Base-by-base conservation (phyloP, 345 rosid genomes). In the Microthlaspi erraticum region DNA sequence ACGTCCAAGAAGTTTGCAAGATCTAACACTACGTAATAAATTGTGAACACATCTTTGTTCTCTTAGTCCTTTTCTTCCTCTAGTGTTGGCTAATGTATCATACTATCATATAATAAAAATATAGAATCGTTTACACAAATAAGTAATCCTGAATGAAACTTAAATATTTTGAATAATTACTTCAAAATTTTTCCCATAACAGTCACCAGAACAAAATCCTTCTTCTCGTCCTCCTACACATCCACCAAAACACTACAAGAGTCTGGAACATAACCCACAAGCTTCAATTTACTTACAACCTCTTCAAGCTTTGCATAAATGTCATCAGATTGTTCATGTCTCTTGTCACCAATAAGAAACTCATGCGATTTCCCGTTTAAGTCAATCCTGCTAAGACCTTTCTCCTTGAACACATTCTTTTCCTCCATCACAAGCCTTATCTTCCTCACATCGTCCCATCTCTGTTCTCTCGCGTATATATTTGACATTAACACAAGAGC, bases 401-500 rank as follows among this genome's bases (percentile, higher is more conserved):
- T 86, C 70, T 81, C 87, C 70, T 89, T 89, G 64, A 55, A 65
- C 71, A 83, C 72, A 23, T 81, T 83, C 53, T 48, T 77, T 54
- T 81, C 79, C 38, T 82, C 82, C 85, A 89, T 81, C 42, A 42
- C 44, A 13, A 80, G 67, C 64, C 96, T 81, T 59, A 91, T 5
- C 75, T 77, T 83, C 45, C 83, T 85, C 2, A 80, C 90, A 54
- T 81, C 83, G 7, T 85, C 79, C 91, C 91, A 89, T 75, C 84
- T 84, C 60, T 74, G 80, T 66, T 82, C 88, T 78, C 78, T 73
- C 2, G 96, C 91, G 13, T 84, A 83, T 20, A 91, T 84, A 79
- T 89, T 89, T 3, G 96, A 83, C 71, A 88, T 70, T 34, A 86
- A 60, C 59, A 91, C 85, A n/a, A 81, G 71, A 48, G 93, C 88